Conservation (phyloP, 768 basidiomycete species). For the Hygrophoropsis aurantiaca region DNA sequence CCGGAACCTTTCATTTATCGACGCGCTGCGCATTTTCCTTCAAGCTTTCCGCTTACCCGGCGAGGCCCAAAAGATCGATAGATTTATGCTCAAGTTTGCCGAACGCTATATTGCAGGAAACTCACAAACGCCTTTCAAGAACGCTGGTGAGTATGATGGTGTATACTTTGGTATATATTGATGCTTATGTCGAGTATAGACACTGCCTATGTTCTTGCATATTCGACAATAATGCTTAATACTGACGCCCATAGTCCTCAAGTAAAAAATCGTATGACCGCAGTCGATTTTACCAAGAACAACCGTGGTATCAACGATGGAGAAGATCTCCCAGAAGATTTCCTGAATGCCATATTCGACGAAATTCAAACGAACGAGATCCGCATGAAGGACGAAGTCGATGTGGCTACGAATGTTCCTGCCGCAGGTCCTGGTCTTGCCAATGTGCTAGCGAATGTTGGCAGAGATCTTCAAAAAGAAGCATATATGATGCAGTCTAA, state of each 20-base stretch:
- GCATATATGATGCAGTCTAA: conserved; percentile 94
- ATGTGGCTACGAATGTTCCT: conserved; percentile 45
- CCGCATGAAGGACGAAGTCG: conserved; percentile 97
- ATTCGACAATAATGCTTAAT: conserved; percentile 94
- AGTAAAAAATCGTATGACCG: conserved; percentile 93
- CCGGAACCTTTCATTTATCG: conserved; percentile 75
- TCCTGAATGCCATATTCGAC: conserved; percentile 77
- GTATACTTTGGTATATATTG: conserved; percentile 6
- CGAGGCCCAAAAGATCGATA: conserved; percentile 97
- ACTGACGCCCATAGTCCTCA: conserved; percentile 97
- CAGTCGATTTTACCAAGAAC: conserved; percentile 87
- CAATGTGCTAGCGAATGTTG: conserved; percentile 82
- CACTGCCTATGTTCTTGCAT: conserved; percentile 92
- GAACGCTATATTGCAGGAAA: conserved; percentile 94
- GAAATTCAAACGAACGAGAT: conserved; percentile 93
- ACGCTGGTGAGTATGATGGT: conserved; percentile 67
- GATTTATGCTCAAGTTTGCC: conserved; percentile 98
- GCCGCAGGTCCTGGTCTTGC: conserved; percentile 70
- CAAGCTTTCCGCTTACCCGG: conserved; percentile 97
- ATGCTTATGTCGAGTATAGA: conserved; percentile 44
- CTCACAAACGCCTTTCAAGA: conserved; percentile 80
- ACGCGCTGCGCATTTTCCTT: conserved; percentile 85
- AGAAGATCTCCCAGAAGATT: conserved; percentile 83
- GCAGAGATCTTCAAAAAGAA: conserved; percentile 92
- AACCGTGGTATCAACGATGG: conserved; percentile 96